A percentile compares a stretch with the other conserved stretches of the same genome.
phyloP scores from a whole-genome alignment of 495 filamentous ascomycete species.

The Schizothecium vesticola region DNA sequence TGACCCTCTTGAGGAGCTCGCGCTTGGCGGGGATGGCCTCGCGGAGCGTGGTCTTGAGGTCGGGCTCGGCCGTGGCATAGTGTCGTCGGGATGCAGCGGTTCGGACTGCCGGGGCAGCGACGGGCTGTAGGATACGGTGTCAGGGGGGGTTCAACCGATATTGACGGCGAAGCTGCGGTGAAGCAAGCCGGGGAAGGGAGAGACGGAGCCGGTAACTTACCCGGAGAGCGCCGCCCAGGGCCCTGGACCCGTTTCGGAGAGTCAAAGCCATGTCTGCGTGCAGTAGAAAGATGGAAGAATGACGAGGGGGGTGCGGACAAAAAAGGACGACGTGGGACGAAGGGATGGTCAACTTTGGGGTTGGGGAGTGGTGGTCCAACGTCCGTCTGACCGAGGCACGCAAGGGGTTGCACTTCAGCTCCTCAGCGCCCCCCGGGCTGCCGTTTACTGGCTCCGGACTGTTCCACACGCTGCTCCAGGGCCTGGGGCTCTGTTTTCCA shows the following conservation, averaged over 20 bases:
- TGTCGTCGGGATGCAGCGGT: constrained; percentile 31
- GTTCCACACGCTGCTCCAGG: neutral
- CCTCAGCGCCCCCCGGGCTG: neutral
- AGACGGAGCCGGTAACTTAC: constrained; percentile 33
- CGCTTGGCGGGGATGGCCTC: constrained; percentile 85
- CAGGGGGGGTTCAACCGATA: neutral
- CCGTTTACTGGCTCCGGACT: neutral
- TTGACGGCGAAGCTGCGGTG: too few species aligned
- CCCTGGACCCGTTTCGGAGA: constrained; percentile 23
- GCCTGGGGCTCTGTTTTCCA: neutral
- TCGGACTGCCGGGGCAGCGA: constrained; percentile 23
- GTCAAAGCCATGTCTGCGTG: constrained; percentile 23
- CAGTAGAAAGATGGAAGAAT: neutral
- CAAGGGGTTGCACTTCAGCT: neutral
- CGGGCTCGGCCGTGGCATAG: constrained; percentile 73
- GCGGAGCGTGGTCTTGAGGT: constrained; percentile 79
- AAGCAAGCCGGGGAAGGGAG: neutral
- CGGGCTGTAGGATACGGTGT: constrained; percentile 23
- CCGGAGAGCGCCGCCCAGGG: constrained; percentile 44
- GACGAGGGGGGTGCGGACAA: neutral
- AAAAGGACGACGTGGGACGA: neutral
- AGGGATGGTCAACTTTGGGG: neutral
- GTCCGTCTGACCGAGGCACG: constrained; percentile 4
- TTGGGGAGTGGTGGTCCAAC: neutral
- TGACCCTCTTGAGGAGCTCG: constrained; percentile 86